These are phyloP conservation scores for Glomus cerebriforme DNA, from an alignment of 192 early-diverging fungal species.

Conservation along the genomic window DNA sequence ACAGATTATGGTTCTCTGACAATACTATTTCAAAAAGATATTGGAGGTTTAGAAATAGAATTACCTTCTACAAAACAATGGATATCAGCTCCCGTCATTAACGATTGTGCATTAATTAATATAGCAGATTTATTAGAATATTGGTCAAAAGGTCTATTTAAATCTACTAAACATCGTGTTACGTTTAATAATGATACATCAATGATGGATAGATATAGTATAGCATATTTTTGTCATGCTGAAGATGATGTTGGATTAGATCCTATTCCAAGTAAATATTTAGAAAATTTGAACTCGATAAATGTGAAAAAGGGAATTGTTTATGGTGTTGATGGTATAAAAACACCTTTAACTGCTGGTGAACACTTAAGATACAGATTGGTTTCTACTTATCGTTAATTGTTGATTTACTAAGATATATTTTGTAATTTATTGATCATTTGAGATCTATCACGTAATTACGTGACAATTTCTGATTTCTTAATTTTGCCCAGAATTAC, in stretches of 20 bases:
- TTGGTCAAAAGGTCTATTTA: conserved; percentile 64
- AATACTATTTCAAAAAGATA: conserved; percentile 66
- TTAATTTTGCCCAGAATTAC: too few species aligned
- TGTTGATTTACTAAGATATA: too few species aligned
- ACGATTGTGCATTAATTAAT: conserved; percentile 59
- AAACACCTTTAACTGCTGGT: background rate
- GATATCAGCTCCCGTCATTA: conserved; percentile 63
- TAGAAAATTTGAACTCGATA: background rate
- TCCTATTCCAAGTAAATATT: conserved; percentile 42
- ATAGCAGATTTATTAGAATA: conserved; percentile 63
- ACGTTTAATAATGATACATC: conserved; percentile 53
- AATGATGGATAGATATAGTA: conserved; percentile 57
- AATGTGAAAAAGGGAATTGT: background rate
- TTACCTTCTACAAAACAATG: conserved; percentile 45
- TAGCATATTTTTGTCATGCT: conserved; percentile 65
- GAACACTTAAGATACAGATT: background rate
- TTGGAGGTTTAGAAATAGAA: conserved; percentile 60
- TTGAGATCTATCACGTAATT: too few species aligned
- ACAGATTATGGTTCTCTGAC: conserved; percentile 75
- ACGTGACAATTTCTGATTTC: too few species aligned
- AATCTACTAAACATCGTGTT: conserved; percentile 67
- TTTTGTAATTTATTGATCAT: too few species aligned
- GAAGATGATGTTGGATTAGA: conserved; percentile 49
- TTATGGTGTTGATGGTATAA: background rate
- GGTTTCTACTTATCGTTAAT: background rate